A percentile compares a stretch with the other conserved stretches of the same genome.
Evolutionary conservation across 2,329 filamentous ascomycete genomes (phyloP).

Genomic region (Venturia effusa): DNA sequence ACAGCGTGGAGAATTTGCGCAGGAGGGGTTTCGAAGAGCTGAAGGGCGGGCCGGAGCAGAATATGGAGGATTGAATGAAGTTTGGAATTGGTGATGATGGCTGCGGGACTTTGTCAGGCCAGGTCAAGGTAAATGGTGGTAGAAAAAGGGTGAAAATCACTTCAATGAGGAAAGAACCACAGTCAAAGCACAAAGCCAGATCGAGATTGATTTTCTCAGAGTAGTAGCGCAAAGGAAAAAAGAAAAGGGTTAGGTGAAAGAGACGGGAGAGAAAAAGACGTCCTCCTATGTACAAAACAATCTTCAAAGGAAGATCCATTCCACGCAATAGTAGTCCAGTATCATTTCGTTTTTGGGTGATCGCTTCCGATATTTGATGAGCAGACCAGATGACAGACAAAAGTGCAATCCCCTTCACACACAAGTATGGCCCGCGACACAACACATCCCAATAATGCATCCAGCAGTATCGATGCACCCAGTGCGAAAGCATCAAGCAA

Average conservation of each 20-base stretch:
- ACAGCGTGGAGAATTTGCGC: constrained; percentile 37
- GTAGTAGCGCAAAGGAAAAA: not conserved
- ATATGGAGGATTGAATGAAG: not conserved
- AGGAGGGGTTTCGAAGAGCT: constrained; percentile 25
- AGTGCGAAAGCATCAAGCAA: not conserved
- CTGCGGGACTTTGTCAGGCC: not conserved
- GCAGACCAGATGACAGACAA: not conserved
- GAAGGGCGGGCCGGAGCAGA: not conserved
- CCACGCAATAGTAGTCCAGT: not conserved
- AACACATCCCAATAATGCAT: not conserved
- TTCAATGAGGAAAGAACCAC: not conserved
- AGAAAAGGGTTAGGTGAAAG: not conserved
- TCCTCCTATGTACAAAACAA: not conserved
- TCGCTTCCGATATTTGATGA: not conserved
- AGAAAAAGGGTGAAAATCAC: not conserved
- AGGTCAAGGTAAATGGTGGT: not conserved
- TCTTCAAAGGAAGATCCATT: not conserved
- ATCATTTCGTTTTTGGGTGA: too few species aligned
- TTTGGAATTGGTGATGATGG: not conserved
- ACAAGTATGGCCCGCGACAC: not conserved
- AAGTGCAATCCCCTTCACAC: not conserved
- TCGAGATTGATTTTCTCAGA: not conserved
- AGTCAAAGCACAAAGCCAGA: not conserved
- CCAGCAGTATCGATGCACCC: not conserved
- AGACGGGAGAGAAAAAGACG: not conserved